Evolutionary conservation across 2,329 filamentous ascomycete genomes (phyloP), one percentile per base, ranked within the genome.

Genomic region (Aspergillus candidus): DNA sequence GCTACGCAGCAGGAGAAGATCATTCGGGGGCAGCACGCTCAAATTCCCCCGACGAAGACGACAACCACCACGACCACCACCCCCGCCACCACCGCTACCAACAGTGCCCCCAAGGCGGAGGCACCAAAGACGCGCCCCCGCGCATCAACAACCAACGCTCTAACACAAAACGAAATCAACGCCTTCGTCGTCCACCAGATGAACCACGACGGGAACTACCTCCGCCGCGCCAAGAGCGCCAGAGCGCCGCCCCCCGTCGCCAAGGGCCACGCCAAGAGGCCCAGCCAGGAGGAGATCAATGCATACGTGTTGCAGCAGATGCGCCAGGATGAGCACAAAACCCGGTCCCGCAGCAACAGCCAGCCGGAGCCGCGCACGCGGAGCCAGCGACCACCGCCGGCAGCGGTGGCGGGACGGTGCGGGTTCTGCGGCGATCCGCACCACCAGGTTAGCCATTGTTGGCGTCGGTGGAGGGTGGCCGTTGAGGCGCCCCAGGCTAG

Each of bases 201-300:
- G 57, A 44, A 41, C 11, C 46, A 45, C 27, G 49, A 54, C 30
- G 46, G 32, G 4, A 38, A 42, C 6, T 32, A 36, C 7, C 34
- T 35, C 17, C 39, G 18, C 12, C 44, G 44, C 18, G 45, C 22
- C 22, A 27, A 27, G 22, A 27, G 22, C 22, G 22, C 22, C 22
- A 27, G 6, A 27, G 22, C 22, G 18, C 18, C 18, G 38, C 18
- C 38, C 39, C 22, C 32, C 33, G 17, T 34, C 33, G 17, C 32
- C 15, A 49, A 34, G 32, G 47, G 52, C 2, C 54, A 60, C 37
- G 36, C 29, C 14, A 60, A 59, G 36, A 48, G 48, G 15, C 58
- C 57, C 4, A 61, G 58, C 30, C 58, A 60, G 44, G 57, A 58
- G 41, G 53, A 60, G 41, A 60, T 60, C 43, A 61, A 59, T 33